Conservation (phyloP, 768 basidiomycete genomes). For the Macrolepiota dolichaula region DNA sequence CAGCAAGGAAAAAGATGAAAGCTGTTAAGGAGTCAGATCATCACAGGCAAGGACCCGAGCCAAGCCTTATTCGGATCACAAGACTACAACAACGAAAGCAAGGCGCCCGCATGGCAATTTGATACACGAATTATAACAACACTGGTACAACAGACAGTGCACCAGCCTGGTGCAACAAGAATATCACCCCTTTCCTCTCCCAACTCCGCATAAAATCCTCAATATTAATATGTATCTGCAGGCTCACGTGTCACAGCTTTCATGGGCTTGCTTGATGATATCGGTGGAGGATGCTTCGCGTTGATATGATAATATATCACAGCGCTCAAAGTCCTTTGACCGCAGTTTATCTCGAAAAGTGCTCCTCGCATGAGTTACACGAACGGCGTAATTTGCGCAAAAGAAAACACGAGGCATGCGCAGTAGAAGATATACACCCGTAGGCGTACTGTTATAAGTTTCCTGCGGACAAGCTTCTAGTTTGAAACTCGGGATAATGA, state of each 20-base stretch:
- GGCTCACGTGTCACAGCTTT: constrained; percentile 29
- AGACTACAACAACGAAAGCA: background rate
- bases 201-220: constrained; percentile 18
- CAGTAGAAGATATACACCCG: background rate
- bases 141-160: constrained; percentile 10
- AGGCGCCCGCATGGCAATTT: background rate
- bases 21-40: background rate
- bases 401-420: background rate
- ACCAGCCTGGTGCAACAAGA: constrained; percentile 19
- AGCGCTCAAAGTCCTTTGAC: constrained; percentile 27
- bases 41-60: background rate
- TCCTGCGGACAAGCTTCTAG: constrained; percentile 15
- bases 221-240: constrained; percentile 20
- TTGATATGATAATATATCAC: constrained; percentile 7
- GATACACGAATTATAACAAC: background rate
- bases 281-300: constrained; percentile 16
- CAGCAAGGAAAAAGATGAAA: background rate
- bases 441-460: constrained; percentile 31
- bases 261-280: constrained; percentile 25
- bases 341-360: constrained; percentile 37
- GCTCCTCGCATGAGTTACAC: constrained; percentile 34
- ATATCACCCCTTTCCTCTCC: constrained; percentile 14
- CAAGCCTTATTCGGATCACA: background rate
- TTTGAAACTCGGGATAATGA: background rate
- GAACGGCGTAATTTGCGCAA: constrained; percentile 27